Evolutionary conservation across 345 rosid genomes (phyloP).

Genomic region (Aethionema arabicum): DNA sequence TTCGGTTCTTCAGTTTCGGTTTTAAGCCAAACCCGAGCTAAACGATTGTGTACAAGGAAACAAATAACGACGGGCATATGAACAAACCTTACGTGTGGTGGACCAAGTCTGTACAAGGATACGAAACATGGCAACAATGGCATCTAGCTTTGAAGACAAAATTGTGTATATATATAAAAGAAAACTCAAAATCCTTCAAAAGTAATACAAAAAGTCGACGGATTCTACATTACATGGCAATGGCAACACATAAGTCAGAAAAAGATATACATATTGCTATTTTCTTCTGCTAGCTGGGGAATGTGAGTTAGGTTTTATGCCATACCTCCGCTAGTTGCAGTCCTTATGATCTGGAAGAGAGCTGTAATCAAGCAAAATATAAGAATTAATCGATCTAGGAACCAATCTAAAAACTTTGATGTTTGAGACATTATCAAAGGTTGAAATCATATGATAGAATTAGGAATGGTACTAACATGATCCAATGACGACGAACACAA

Average conservation of each 20-base stretch:
- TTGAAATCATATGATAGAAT: no score
- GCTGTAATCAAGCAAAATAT: conserved; percentile 47
- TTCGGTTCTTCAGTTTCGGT: no score
- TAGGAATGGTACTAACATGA: conserved; percentile 56
- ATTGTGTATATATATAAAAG: not conserved
- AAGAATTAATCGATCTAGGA: not conserved
- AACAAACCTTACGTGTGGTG: no score
- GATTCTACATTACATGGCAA: conserved; percentile 21
- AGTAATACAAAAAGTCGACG: conserved; percentile 13
- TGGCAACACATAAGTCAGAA: conserved; percentile 13
- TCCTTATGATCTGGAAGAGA: conserved; percentile 94
- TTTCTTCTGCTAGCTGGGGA: conserved; percentile 20
- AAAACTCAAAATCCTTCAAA: conserved; percentile 15
- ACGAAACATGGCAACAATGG: not conserved
- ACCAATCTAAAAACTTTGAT: not conserved
- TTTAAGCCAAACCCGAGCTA: no score
- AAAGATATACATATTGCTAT: conserved; percentile 1
- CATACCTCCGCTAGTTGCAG: conserved; percentile 73
- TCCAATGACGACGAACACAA: conserved; percentile 87
- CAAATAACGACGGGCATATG: no score
- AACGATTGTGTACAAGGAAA: no score
- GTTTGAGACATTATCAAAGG: no score
- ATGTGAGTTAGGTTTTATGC: conserved; percentile 37
- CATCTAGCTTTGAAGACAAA: not conserved
- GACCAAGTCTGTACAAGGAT: not conserved